These are phyloP conservation scores for Cerrena zonata DNA, from an alignment of 1,284 basidiomycete genomes.

Conservation along the genomic window DNA sequence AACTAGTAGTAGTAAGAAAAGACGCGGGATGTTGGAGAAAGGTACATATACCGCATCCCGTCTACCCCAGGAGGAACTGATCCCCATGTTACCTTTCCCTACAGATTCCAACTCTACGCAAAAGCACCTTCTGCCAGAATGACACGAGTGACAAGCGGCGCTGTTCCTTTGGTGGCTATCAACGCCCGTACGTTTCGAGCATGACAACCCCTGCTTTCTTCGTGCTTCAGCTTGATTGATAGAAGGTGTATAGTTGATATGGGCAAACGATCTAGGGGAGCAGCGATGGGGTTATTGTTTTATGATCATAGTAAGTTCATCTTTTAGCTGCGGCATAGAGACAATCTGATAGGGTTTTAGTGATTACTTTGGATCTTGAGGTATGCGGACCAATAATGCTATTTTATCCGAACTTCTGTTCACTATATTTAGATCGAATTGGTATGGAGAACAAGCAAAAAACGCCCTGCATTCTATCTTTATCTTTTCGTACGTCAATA, in stretches of 20 bases:
- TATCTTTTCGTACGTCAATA: constrained; percentile 18
- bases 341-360: background rate
- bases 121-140: no score
- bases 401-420: no score
- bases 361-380: constrained; percentile 6
- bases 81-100: no score
- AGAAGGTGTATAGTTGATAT: constrained; percentile 11
- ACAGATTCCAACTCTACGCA: no score
- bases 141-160: background rate
- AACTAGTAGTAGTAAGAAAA: no score
- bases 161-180: background rate
- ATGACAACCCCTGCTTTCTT: background rate
- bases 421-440: constrained; percentile 13
- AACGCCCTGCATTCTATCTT: constrained; percentile 17
- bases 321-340: background rate
- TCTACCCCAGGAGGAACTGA: no score
- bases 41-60: no score
- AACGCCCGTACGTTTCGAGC: background rate
- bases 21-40: no score
- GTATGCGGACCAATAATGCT: background rate
- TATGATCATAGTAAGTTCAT: constrained; percentile 15
- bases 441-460: constrained; percentile 17
- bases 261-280: constrained; percentile 16
- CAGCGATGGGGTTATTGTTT: constrained; percentile 14
- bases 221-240: background rate